Evolutionary conservation across 352 stramenopile species (phyloP).

Genomic region (Pythium phragmiticola): DNA sequence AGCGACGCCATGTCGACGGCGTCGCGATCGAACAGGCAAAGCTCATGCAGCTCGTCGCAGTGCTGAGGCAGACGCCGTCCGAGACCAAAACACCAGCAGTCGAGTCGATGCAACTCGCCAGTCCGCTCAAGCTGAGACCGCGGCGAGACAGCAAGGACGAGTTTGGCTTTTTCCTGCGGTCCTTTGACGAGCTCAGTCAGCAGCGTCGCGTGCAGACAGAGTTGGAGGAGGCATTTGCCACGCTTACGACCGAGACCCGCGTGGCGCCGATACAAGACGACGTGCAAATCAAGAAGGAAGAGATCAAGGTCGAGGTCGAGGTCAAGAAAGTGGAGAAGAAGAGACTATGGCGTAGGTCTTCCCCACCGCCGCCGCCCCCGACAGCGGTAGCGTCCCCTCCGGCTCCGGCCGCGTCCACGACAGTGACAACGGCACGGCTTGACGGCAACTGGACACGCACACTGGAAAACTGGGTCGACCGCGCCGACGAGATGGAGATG

Average conservation of each 20-base stretch:
- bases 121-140: slow-evolving; percentile 17
- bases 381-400: neutral
- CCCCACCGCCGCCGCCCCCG: neutral
- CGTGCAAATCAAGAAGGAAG: slow-evolving; percentile 15
- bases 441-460: slow-evolving; percentile 36
- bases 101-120: slow-evolving; percentile 5
- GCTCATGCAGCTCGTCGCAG: slow-evolving; percentile 46
- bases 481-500: slow-evolving; percentile 65
- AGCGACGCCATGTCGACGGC: slow-evolving; percentile 32
- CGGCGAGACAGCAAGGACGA: slow-evolving; percentile 46
- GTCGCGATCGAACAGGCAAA: slow-evolving; percentile 48
- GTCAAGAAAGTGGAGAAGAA: slow-evolving; percentile 15
- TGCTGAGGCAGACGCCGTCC: slow-evolving; percentile 42
- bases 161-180: slow-evolving; percentile 65
- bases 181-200: slow-evolving; percentile 59
- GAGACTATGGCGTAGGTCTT: neutral
- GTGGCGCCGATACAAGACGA: slow-evolving; percentile 24
- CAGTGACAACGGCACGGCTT: slow-evolving; percentile 19
- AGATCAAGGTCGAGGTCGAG: slow-evolving; percentile 7
- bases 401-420: slow-evolving; percentile 18
- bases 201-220: slow-evolving; percentile 54
- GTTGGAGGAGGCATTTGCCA: slow-evolving; percentile 45
- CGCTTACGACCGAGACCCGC: slow-evolving; percentile 1
- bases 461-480: slow-evolving; percentile 62
- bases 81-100: neutral